These are phyloP conservation scores for Sclerotinia glacialis DNA, from an alignment of 2,329 filamentous ascomycete species.

Conservation along the genomic window DNA sequence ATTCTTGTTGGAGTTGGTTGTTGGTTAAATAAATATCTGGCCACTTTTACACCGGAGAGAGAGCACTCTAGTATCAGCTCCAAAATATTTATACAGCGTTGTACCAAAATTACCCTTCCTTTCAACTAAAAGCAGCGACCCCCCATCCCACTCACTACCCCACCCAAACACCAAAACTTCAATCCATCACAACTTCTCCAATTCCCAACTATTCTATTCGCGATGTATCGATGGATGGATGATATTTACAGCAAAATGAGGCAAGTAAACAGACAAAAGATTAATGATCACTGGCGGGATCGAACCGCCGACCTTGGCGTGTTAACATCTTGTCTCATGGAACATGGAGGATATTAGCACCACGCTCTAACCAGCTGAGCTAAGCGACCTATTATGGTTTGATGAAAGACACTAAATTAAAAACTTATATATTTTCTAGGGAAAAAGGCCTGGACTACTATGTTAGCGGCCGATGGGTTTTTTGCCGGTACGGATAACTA, in stretches of 20 bases:
- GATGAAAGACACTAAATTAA: accelerated
- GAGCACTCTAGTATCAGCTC: no score
- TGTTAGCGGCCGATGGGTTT: no score
- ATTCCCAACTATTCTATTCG: background rate
- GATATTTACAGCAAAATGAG: background rate
- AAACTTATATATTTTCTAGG: accelerated
- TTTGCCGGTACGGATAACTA: no score
- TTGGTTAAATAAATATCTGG: no score
- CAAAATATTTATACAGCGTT: no score
- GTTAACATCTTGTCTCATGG: accelerated
- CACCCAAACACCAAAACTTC: background rate
- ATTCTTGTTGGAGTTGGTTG: no score
- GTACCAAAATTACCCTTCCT: background rate
- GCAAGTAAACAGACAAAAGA: background rate
- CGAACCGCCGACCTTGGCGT: slow-evolving; percentile 17
- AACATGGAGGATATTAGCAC: slow-evolving; percentile 7
- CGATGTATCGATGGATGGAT: no score
- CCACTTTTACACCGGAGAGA: no score
- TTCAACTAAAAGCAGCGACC: background rate
- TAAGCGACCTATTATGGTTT: background rate
- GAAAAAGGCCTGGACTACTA: no score
- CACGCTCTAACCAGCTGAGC: slow-evolving; percentile 20
- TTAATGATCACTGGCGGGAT: background rate
- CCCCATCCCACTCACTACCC: background rate
- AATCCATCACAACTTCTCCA: background rate